Percentiles rank a stretch among this genome's conserved stretches.
Conservation (phyloP, 2,329 filamentous ascomycete species). For the Sphaerostilbella broomeana region DNA sequence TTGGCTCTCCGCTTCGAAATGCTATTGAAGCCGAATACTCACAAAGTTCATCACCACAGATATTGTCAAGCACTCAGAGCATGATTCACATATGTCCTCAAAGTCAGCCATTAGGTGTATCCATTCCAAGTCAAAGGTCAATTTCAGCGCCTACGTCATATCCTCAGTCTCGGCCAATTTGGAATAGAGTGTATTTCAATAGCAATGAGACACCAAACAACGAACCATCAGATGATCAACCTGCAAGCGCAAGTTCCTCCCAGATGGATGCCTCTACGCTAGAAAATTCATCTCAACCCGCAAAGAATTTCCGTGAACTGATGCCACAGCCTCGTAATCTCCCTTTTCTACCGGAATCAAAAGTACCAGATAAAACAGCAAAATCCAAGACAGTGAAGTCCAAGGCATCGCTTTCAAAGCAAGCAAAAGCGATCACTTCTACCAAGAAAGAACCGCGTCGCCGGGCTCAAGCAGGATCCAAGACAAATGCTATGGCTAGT, state of each 20-base stretch:
- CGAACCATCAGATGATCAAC: too few species aligned
- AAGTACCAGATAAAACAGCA: neutral
- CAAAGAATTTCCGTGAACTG: conserved; percentile 20
- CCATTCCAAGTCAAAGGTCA: neutral
- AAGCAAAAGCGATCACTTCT: neutral
- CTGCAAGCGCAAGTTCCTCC: neutral
- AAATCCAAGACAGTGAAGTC: neutral
- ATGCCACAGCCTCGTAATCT: conserved; percentile 28
- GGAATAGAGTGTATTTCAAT: neutral
- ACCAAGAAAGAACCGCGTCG: too few species aligned
- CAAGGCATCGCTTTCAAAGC: neutral
- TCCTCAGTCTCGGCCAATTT: neutral
- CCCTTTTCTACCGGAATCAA: conserved; percentile 18
- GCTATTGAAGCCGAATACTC: conserved; percentile 12
- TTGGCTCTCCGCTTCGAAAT: conserved; percentile 24
- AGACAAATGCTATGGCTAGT: too few species aligned
- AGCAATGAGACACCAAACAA: neutral
- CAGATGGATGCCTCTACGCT: neutral
- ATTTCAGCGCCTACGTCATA: neutral
- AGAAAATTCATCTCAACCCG: too few species aligned
- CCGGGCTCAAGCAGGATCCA: too few species aligned
- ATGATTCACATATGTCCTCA: neutral
- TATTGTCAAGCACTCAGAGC: neutral
- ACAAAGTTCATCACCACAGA: neutral
- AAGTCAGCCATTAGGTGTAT: neutral